Base-by-base conservation (phyloP, 2,329 filamentous ascomycete genomes). In the Alternaria triticina region DNA sequence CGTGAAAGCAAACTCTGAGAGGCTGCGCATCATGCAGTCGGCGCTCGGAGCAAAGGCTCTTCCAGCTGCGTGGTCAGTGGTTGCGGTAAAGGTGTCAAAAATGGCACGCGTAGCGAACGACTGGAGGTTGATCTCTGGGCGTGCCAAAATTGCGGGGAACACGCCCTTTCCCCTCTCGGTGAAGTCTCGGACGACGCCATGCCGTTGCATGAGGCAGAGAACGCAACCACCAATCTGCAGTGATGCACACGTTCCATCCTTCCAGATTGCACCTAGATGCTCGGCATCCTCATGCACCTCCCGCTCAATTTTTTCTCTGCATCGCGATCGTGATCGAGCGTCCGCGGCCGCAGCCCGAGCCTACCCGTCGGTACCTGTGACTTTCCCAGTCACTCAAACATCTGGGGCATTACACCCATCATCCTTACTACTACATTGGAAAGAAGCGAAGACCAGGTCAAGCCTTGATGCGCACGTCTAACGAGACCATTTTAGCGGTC, bases 181-280 rank as follows among this genome's bases (percentile, higher is more conserved):
- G 66, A 70, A 70, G 64, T 57, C 59, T 69, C 68, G 66, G 66
- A 60, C 59, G 45, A 59, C 50, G 50, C 64, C 58, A 50, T 59
- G 51, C 61, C 56, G 51, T 56, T 64, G 62, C n/a, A 20, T 56
- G 59, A 43, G 40, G 36, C 50, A 40, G 40, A 25, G 43, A 30
- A 43, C 30, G 30, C 49, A 56, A 30, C 54, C 56, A 36, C 45
- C 49, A 33, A 46, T 52, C 57, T 36, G 43, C 28, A 49, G 54
- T 44, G 22, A 30, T 54, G 43, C 49, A 57, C 47, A 27, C 54
- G 49, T 60, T 56, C 33, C 54, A 67, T 33, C 50, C 64, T 67
- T 62, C 66, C 59, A 64, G 15, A 63, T 63, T 47, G 47, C 52
- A 9, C 22, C 46, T 63, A 59, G 59, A 46, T 22, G 45, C 57